These are phyloP conservation scores for Gremmenia infestans DNA, from an alignment of 2,329 filamentous ascomycete genomes.

Conservation along the genomic window DNA sequence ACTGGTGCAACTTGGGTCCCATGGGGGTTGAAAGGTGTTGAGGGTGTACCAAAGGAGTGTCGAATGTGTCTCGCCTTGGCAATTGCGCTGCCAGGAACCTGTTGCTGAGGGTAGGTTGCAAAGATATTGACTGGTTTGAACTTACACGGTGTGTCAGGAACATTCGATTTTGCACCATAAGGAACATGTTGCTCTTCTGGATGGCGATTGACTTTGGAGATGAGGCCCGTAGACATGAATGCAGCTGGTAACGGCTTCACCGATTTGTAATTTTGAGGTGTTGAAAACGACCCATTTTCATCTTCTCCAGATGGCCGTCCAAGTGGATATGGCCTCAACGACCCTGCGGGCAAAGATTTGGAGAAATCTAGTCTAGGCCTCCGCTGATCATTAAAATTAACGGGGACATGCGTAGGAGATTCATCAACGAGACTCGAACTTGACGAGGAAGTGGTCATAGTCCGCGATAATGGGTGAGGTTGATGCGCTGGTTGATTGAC, in stretches of 20 bases:
- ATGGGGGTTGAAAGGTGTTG: slow-evolving; percentile 71
- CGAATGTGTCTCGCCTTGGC: slow-evolving; percentile 58
- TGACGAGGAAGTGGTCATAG: slow-evolving; percentile 82
- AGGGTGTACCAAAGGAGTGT: slow-evolving; percentile 72
- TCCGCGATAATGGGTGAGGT: slow-evolving; percentile 80
- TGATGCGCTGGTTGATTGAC: slow-evolving; percentile 43
- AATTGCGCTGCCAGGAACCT: slow-evolving; percentile 52
- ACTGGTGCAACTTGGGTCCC: slow-evolving; percentile 40
- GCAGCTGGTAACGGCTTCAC: slow-evolving; percentile 74
- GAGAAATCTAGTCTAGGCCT: slow-evolving; percentile 57
- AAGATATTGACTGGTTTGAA: slow-evolving; percentile 63
- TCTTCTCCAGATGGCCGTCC: slow-evolving; percentile 41
- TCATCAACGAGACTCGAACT: slow-evolving; percentile 73
- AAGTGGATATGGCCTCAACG: slow-evolving; percentile 43
- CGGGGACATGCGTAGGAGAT: slow-evolving; percentile 58
- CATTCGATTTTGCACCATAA: slow-evolving; percentile 55
- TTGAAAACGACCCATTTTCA: slow-evolving; percentile 54
- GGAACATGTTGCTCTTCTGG: slow-evolving; percentile 58
- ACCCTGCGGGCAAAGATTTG: slow-evolving; percentile 68
- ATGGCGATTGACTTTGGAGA: slow-evolving; percentile 90
- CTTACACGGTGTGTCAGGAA: slow-evolving; percentile 96
- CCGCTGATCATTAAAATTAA: slow-evolving; percentile 49
- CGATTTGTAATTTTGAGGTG: slow-evolving; percentile 70
- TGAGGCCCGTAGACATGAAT: slow-evolving; percentile 89
- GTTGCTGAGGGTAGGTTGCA: slow-evolving; percentile 55